These are phyloP conservation scores for Fusarium piperis DNA, from an alignment of 2,329 filamentous ascomycete species.

Conservation along the genomic window DNA sequence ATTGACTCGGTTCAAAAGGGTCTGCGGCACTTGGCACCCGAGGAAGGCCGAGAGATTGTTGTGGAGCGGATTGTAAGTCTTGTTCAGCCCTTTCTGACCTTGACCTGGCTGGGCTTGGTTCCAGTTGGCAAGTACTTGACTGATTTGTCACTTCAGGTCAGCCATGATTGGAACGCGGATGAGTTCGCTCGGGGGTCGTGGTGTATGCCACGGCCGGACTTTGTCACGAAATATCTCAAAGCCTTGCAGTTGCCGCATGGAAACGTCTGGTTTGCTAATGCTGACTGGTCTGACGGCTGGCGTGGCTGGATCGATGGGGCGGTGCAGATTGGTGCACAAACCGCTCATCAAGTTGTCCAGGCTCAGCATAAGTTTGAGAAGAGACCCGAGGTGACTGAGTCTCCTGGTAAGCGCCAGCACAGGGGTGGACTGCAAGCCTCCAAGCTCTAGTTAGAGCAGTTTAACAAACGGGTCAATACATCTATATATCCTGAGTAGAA, in stretches of 20 bases:
- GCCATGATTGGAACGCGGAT: slow-evolving; percentile 12
- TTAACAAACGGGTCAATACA: not conserved
- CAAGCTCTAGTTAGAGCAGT: not conserved
- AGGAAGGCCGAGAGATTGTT: not conserved
- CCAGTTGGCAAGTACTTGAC: no score
- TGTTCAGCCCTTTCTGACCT: no score
- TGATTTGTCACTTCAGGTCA: not conserved
- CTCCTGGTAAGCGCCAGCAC: not conserved
- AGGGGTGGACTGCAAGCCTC: not conserved
- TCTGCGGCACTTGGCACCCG: not conserved
- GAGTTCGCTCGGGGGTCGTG: slow-evolving; percentile 4
- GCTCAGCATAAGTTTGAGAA: not conserved
- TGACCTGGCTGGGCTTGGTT: no score
- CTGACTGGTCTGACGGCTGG: slow-evolving; percentile 14
- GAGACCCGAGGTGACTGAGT: not conserved
- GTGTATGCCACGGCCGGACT: not conserved
- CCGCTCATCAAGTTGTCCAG: slow-evolving; percentile 6
- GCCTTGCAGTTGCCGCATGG: slow-evolving; percentile 3
- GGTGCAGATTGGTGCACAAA: slow-evolving; percentile 1
- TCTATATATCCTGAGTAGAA: no score
- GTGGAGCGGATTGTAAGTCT: not conserved
- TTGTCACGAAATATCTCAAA: slow-evolving; percentile 1
- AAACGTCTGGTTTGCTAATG: slow-evolving; percentile 11
- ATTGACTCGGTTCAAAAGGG: not conserved
- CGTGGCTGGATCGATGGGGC: slow-evolving; percentile 15